Conservation (phyloP, 768 basidiomycete genomes). For the Cystofilobasidium ferigula region DNA sequence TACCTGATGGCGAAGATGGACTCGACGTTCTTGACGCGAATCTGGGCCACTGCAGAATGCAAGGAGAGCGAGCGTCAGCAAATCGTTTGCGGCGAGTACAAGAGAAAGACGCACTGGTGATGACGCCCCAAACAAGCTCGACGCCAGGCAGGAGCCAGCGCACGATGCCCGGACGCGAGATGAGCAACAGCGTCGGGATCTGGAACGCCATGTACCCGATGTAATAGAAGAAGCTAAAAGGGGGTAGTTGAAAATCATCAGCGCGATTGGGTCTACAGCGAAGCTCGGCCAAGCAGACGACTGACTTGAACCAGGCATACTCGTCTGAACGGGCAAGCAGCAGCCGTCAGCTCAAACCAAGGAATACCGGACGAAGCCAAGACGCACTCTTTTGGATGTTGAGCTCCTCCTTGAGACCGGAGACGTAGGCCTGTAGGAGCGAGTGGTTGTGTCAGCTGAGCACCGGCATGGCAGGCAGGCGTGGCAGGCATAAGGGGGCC, state of each 20-base stretch:
- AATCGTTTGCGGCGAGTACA: too few relatives aligned
- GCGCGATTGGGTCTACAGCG: background rate
- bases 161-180: constrained; percentile 10
- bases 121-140: constrained; percentile 18
- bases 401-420: constrained; percentile 4
- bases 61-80: too few relatives aligned
- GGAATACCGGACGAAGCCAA: background rate
- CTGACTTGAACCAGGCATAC: constrained; percentile 20
- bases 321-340: background rate
- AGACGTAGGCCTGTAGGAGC: constrained; percentile 10
- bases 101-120: too few relatives aligned
- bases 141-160: constrained; percentile 20
- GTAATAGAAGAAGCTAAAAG: constrained; percentile 16
- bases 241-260: background rate
- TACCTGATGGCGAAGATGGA: background rate
- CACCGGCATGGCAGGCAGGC: background rate
- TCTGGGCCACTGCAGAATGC: constrained; percentile 8
- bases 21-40: constrained; percentile 2
- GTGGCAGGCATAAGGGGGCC: background rate
- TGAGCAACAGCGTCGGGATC: constrained; percentile 14
- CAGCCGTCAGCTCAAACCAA: background rate
- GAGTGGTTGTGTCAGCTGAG: background rate
- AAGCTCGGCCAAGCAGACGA: too few relatives aligned
- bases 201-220: constrained; percentile 20
- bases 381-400: background rate